Evolutionary conservation across 768 basidiomycete genomes (phyloP), one percentile per base, ranked within the genome.

Genomic region (Kondoa subrosea): DNA sequence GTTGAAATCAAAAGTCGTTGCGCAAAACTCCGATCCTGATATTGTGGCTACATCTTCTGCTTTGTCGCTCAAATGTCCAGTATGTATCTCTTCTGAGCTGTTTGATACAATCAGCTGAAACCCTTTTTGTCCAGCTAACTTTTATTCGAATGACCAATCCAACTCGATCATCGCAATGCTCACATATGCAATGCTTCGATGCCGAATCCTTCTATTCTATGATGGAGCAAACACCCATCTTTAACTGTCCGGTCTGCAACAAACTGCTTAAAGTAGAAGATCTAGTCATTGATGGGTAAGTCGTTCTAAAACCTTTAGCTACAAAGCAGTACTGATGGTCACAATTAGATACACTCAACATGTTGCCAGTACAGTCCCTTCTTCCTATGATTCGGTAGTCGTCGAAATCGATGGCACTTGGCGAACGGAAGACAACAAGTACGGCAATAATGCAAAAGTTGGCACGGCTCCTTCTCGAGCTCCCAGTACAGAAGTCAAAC

Each of bases 181-280:
- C 87, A 40, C 95, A 97, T 77, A 79, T 88, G 4, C 88, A 91
- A 72, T 99, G 95, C 76, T 99, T 97, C 77, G 95, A 99, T 77
- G 91, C 91, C 0, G 82, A 81, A 21, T 89, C 88, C 56, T 99
- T 91, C 91, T 89, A 87, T 74, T 86, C 86, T 2, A 85, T 93
- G 76, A 97, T 95, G 84, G 89, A 93, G 74, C 86, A 89, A 78
- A 96, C 91, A 8, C 95, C 93, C 1, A 91, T 91, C 32, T 99
- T 89, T 87, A 77, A 87, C 59, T 97, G 95, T 77, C 93, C 95
- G 30, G 87, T 91, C 57, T 97, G 95, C 77, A 89, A 90, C 76
- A 85, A 83, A 74, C 79, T 81, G 59, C 77, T 99, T 65, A 83
- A 85, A 71, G 79, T 83, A 25, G 86, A 87, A 34, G 89, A 96